phyloP scores from a whole-genome alignment of 352 stramenopile species.

The Phytophthora fragariae region DNA sequence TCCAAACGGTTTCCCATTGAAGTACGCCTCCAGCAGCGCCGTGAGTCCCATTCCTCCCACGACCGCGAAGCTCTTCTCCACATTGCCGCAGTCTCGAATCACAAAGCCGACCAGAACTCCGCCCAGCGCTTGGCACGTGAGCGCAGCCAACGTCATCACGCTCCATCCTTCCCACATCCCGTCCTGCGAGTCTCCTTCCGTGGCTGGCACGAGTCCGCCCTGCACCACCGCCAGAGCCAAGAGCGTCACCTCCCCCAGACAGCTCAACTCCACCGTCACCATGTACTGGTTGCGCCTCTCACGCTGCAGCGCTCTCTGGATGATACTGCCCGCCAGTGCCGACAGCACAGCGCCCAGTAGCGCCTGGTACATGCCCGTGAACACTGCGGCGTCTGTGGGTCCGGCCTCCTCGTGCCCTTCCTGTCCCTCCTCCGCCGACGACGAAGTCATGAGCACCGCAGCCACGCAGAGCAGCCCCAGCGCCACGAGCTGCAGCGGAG shows the following conservation, averaged over 20 bases:
- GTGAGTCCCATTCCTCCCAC: slow-evolving; percentile 86
- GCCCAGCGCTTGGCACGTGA: slow-evolving; percentile 76
- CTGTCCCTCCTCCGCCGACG: slow-evolving; percentile 18
- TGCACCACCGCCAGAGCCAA: slow-evolving; percentile 54
- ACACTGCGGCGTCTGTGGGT: slow-evolving; percentile 51
- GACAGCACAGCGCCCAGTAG: slow-evolving; percentile 78
- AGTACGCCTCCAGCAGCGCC: slow-evolving; percentile 68
- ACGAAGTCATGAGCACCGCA: slow-evolving; percentile 80
- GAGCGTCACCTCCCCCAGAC: slow-evolving; percentile 71
- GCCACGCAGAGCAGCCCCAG: slow-evolving; percentile 73
- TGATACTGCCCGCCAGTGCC: slow-evolving; percentile 77
- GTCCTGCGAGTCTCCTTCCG: slow-evolving; percentile 40
- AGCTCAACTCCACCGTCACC: slow-evolving; percentile 83
- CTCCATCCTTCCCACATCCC: slow-evolving; percentile 80
- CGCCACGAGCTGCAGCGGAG: slow-evolving; percentile 69
- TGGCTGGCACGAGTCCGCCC: slow-evolving; percentile 20
- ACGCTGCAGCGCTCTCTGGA: slow-evolving; percentile 74
- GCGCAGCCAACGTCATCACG: slow-evolving; percentile 61
- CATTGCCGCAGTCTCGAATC: slow-evolving; percentile 87
- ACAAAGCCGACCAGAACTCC: slow-evolving; percentile 84
- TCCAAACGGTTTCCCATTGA: slow-evolving; percentile 79
- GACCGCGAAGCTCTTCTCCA: slow-evolving; percentile 87
- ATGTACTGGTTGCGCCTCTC: slow-evolving; percentile 82
- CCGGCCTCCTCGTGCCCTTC: slow-evolving; percentile 8
- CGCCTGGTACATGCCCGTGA: slow-evolving; percentile 79